Base-by-base conservation (phyloP, 129 eudicot genomes). In the Kitagawia praeruptora region DNA sequence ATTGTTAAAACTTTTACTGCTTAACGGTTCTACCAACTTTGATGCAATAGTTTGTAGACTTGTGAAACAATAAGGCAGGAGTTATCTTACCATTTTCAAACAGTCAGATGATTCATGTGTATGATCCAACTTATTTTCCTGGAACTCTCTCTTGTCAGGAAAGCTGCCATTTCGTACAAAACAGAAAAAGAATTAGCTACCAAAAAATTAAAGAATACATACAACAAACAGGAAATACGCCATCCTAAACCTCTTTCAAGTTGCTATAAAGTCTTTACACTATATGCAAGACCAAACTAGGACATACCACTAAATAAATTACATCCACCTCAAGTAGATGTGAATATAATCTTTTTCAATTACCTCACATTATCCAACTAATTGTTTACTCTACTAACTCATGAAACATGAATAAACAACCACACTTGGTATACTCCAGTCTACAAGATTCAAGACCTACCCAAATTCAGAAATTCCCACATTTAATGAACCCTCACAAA, bases 81-180 rank as follows among this genome's bases (percentile, higher is more conserved):
- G 79, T 77, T 51, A 31, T 48, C 87, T 84, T 76, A 94, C 98
- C 92, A 82, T 79, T 76, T 91, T 86, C 76, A 79, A 71, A 28
- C 72, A 77, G 75, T 77, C 80, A 67, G 89, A 84, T 56, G 80
- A 80, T 77, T 79, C 89, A 41, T 39, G 75, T 46, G 80, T 80
- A 80, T 80, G 78, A 70, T 84, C 87, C 28, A 38, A 19, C 37
- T 74, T 83, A 64, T 84, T 84, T 78, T 83, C 97, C 70, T 81
- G 88, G 66, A 75, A 45, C 78, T 75, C 89, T 74, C 81, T 85
- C 80, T 85, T 90, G 45, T 88, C 91, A 64, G 96, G 89, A 80
- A 90, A 86, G 88, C 99, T 95, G 94, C 82, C 86, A 85, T 80
- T 84, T 49, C 75, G 82, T 78, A 83, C 63, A 42, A 49, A 47